These are phyloP conservation scores for Corinectria fuckeliana DNA, from an alignment of 2,329 filamentous ascomycete genomes.

Conservation along the genomic window DNA sequence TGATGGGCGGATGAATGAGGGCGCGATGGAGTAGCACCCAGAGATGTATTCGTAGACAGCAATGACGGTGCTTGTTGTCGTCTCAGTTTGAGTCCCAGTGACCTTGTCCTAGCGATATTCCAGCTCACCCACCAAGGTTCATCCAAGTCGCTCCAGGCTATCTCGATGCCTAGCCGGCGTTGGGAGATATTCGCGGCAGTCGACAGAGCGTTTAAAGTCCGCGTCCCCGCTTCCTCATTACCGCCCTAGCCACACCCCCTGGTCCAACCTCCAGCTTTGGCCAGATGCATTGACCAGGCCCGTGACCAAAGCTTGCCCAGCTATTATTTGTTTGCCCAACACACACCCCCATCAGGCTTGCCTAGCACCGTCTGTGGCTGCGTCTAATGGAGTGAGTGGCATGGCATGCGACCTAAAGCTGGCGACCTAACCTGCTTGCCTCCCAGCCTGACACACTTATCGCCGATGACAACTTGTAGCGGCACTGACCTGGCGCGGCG, in stretches of 20 bases:
- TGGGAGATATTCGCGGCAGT: constrained; percentile 32
- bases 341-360: constrained; percentile 2
- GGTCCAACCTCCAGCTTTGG: neutral
- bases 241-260: constrained; percentile 24
- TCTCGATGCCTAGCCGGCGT: constrained; percentile 5
- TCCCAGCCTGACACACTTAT: constrained; percentile 2
- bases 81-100: neutral
- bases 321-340: constrained; percentile 31
- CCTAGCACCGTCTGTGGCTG: constrained; percentile 14
- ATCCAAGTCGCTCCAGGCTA: neutral
- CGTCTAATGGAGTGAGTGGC: constrained; percentile 8
- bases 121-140: neutral
- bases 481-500: constrained; percentile 11
- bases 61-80: neutral
- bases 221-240: constrained; percentile 28
- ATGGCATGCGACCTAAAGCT: constrained; percentile 6
- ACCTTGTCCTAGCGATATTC: neutral
- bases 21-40: constrained; percentile 1
- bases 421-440: neutral
- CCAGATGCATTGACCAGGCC: constrained; percentile 6
- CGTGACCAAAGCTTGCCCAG: constrained; percentile 7
- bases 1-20: constrained; percentile 14
- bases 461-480: constrained; percentile 5
- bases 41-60: neutral
- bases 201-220: constrained; percentile 28